Evolutionary conservation across 179 eudicot species (phyloP), one percentile per base, ranked within the genome.

Genomic region (Carnegiea gigantea): DNA sequence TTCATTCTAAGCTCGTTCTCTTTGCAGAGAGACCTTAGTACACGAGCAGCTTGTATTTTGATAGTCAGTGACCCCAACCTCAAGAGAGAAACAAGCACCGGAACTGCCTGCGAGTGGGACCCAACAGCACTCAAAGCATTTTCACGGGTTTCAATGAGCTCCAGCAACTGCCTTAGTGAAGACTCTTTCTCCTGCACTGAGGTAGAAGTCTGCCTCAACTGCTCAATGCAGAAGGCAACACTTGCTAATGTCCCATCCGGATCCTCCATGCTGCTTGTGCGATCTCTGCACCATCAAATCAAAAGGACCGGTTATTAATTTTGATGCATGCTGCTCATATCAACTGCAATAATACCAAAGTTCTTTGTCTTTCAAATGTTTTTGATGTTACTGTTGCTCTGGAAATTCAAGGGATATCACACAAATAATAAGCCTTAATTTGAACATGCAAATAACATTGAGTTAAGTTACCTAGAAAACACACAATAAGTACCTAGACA

Each of bases 221-320:
- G 95, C 94, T 95, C 99, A 87, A 97, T 92, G 86, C 97, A 97
- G 85, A 93, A 98, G 79, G 99, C 99, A 85, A 97, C 98, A 89
- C 93, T 97, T 80, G 98, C 98, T 78, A 97, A 84, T 79, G 98
- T 95, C 78, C 99, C 98, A 82, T 97, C 99, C 40, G 95, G 92
- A 84, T 97, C 99, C 87, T 97, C 99, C 98, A 95, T 95, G 91
- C 89, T 97, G 84, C 90, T 90, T 64, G 91, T 83, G 21, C 98
- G 93, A 81, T 97, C 98, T 83, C 99, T 97, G 92, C 88, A 87
- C 23, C 75, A 81, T 49, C 75, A 79, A 62, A 49, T 81, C 6
- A 75, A 30, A 72, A 75, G 77, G 13, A 57, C n/a, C 67, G 78
- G 65, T 70, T 73, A 54, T 46, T 48, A 24, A 68, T 77, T 21